These are phyloP conservation scores for Phylloporus scabripes DNA, from an alignment of 768 basidiomycete genomes.

Conservation along the genomic window DNA sequence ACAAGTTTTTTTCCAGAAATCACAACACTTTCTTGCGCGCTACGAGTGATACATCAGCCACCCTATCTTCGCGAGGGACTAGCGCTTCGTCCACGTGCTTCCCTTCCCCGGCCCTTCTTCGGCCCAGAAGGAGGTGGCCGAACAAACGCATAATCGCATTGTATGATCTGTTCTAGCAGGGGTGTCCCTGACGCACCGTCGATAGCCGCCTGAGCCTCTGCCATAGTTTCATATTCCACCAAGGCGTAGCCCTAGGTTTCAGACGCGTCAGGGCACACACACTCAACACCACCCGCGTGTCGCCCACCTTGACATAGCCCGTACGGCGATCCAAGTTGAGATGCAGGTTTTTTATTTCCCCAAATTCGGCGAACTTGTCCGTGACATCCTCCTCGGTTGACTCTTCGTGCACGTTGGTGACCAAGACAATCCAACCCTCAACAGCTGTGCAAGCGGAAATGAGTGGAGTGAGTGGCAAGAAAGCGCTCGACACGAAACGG, in stretches of 20 bases:
- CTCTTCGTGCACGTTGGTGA: constrained; percentile 96
- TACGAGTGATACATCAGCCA: neutral
- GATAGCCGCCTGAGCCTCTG: constrained; percentile 91
- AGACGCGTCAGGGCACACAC: constrained; percentile 1
- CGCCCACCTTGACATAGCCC: constrained; percentile 91
- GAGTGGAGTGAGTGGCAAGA: neutral
- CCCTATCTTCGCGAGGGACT: constrained; percentile 64
- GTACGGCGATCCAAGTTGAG: constrained; percentile 95
- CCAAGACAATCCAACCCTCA: constrained; percentile 97
- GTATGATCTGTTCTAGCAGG: constrained; percentile 79
- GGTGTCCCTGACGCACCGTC: constrained; percentile 80
- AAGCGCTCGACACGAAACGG: neutral
- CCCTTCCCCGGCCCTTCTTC: constrained; percentile 66
- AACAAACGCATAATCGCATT: constrained; percentile 92
- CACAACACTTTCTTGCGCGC: neutral
- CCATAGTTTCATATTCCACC: constrained; percentile 94
- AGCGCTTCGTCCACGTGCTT: constrained; percentile 64
- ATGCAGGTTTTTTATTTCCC: constrained; percentile 97
- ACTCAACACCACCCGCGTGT: neutral
- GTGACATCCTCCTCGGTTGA: constrained; percentile 95
- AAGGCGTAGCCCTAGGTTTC: constrained; percentile 83
- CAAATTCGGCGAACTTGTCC: constrained; percentile 95
- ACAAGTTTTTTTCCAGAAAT: constrained; percentile 1
- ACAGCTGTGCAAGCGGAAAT: constrained; percentile 59
- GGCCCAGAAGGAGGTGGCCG: constrained; percentile 78